Conservation (phyloP, 2,329 filamentous ascomycete genomes). For the Diaporthe australafricana region DNA sequence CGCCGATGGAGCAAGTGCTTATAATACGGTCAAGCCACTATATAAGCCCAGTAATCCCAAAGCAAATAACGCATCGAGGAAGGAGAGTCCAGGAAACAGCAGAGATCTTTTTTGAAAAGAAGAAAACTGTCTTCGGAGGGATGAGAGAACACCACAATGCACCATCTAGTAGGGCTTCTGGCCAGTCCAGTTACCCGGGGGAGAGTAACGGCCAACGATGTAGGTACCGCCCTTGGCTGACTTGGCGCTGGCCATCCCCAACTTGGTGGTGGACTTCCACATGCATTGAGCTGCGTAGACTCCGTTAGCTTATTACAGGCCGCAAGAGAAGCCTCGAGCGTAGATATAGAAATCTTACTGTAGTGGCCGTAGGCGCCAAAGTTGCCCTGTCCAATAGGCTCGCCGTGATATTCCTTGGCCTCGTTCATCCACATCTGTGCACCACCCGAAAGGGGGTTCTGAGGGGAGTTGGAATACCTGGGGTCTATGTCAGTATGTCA, state of each 20-base stretch:
- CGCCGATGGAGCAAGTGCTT: no score
- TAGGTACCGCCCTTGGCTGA: slow-evolving; percentile 45
- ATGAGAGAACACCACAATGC: slow-evolving; percentile 42
- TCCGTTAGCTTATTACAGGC: not conserved
- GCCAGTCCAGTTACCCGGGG: slow-evolving; percentile 44
- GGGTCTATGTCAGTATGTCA: slow-evolving; percentile 28
- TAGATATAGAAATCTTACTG: slow-evolving; percentile 39
- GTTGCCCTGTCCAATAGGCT: slow-evolving; percentile 49
- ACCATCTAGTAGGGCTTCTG: slow-evolving; percentile 23
- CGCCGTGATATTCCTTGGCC: slow-evolving; percentile 47
- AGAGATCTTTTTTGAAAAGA: no score
- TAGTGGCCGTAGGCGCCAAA: slow-evolving; percentile 50
- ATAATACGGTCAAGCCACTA: no score
- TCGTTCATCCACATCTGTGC: slow-evolving; percentile 49
- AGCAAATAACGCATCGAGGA: no score
- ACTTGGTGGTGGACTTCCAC: slow-evolving; percentile 47
- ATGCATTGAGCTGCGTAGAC: slow-evolving; percentile 43
- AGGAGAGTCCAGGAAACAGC: no score
- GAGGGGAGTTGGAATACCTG: slow-evolving; percentile 28
- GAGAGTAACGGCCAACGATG: slow-evolving; percentile 49
- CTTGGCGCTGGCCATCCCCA: slow-evolving; percentile 47
- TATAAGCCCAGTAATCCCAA: no score
- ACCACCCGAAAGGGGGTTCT: slow-evolving; percentile 41
- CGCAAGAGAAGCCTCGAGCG: not conserved
- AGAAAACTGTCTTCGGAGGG: not conserved